A percentile compares a stretch with the other conserved stretches of the same genome.
Conservation (phyloP, 1,284 basidiomycete species). For the Ustilago tritici region DNA sequence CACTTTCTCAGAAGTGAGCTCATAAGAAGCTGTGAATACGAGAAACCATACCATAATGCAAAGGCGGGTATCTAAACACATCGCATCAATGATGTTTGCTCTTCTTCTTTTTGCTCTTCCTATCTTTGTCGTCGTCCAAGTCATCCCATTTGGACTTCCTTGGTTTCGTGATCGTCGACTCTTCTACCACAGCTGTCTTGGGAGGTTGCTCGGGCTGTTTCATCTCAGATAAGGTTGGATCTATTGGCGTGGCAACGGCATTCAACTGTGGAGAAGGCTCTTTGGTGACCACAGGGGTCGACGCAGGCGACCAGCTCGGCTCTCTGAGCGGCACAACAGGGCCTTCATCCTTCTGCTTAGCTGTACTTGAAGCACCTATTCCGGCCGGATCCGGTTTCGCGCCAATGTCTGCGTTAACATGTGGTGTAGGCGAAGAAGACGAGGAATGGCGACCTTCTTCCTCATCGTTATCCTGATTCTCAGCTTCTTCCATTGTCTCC, state of each 20-base stretch:
- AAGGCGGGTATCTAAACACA: not conserved
- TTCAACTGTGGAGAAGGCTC: too few relatives aligned
- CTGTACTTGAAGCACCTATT: too few relatives aligned
- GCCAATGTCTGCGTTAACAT: too few relatives aligned
- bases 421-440: not conserved
- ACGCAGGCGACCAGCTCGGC: too few relatives aligned
- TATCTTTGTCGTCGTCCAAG: conserved; percentile 21
- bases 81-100: conserved; percentile 16
- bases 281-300: too few relatives aligned
- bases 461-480: conserved; percentile 44
- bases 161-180: not conserved
- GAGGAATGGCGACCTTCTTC: not conserved
- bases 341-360: too few relatives aligned
- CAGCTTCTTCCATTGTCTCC: conserved; percentile 53
- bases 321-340: too few relatives aligned
- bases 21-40: too few relatives aligned
- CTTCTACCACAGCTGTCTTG: not conserved
- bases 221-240: not conserved
- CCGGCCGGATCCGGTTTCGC: too few relatives aligned
- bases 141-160: conserved; percentile 42
- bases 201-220: not conserved
- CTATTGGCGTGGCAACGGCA: too few relatives aligned
- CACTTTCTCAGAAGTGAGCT: too few relatives aligned
- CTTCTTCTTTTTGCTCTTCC: conserved; percentile 28
- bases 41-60: not conserved